Conservation (phyloP, 1,139 yeast genomes). For the Suhomyces kunorum region DNA sequence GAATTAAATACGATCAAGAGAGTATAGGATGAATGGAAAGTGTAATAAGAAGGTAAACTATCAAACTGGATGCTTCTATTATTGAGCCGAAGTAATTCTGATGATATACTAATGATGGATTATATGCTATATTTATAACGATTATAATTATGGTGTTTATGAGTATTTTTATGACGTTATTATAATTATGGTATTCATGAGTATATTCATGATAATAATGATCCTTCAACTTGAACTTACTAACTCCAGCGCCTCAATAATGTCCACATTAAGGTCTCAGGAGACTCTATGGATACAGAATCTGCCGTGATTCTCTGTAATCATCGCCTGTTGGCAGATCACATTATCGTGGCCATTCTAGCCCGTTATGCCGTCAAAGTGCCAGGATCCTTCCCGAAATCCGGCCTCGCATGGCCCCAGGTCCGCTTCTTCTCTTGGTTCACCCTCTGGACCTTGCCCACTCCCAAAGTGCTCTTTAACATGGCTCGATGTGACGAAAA, state of each 20-base stretch:
- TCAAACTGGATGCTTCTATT: no score
- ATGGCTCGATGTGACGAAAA: constrained; percentile 59
- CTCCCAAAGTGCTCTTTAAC: constrained; percentile 40
- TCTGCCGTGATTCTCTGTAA: constrained; percentile 53
- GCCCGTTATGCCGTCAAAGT: constrained; percentile 28
- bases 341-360: constrained; percentile 48
- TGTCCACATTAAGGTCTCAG: constrained; percentile 39
- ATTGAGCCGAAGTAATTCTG: no score
- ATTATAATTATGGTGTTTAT: no score
- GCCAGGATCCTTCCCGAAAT: not conserved
- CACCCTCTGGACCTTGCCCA: constrained; percentile 57
- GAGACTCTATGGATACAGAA: constrained; percentile 46
- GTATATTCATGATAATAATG: no score
- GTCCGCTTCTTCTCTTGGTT: constrained; percentile 65
- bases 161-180: no score
- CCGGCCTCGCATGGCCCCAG: constrained; percentile 30
- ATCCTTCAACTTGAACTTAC: no score
- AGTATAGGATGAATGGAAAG: no score
- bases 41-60: no score
- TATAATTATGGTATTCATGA: no score
- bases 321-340: constrained; percentile 59
- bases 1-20: no score
- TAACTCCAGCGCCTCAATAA: constrained; percentile 34
- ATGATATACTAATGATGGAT: no score
- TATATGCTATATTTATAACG: no score